Evolutionary conservation across 805 yeast genomes (phyloP).

Genomic region (Cyberlindnera sargentensis): DNA sequence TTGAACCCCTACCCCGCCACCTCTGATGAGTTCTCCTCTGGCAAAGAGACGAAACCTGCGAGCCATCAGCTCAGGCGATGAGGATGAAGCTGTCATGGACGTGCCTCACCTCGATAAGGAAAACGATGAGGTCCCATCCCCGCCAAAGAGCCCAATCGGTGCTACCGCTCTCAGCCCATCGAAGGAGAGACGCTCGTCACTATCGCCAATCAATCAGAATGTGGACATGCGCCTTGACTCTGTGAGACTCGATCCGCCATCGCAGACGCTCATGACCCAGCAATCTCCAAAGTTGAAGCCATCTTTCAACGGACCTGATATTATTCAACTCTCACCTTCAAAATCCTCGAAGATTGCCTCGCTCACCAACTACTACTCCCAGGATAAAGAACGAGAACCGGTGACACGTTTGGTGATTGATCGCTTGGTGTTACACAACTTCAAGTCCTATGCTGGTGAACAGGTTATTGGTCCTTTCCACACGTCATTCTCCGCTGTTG

Average conservation of each 20-base stretch:
- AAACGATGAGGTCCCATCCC: slow-evolving; percentile 12
- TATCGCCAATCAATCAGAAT: slow-evolving; percentile 19
- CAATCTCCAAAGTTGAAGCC: slow-evolving; percentile 30
- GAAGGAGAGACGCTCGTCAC: slow-evolving; percentile 17
- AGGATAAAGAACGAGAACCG: slow-evolving; percentile 29
- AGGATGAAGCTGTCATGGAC: slow-evolving; percentile 10
- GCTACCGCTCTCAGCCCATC: slow-evolving; percentile 9
- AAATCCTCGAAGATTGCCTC: slow-evolving; percentile 29
- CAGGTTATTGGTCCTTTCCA: slow-evolving; percentile 95
- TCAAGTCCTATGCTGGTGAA: slow-evolving; percentile 92
- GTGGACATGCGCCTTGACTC: slow-evolving; percentile 8
- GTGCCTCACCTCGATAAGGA: slow-evolving; percentile 14
- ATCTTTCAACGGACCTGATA: slow-evolving; percentile 30
- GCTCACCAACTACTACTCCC: slow-evolving; percentile 21
- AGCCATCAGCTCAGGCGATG: slow-evolving; percentile 11
- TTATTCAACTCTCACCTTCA: slow-evolving; percentile 34
- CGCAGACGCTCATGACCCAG: slow-evolving; percentile 1
- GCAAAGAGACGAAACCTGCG: slow-evolving; percentile 18
- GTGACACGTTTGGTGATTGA: slow-evolving; percentile 63
- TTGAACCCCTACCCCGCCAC: neutral
- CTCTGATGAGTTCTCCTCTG: slow-evolving; percentile 21
- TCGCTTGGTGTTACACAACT: slow-evolving; percentile 68
- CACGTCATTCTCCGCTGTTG: slow-evolving; percentile 90
- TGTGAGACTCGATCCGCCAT: slow-evolving; percentile 17
- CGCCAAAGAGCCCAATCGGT: slow-evolving; percentile 12